These are phyloP conservation scores for Rubia occidens DNA, from an alignment of 305 asterid species.

Conservation along the genomic window DNA sequence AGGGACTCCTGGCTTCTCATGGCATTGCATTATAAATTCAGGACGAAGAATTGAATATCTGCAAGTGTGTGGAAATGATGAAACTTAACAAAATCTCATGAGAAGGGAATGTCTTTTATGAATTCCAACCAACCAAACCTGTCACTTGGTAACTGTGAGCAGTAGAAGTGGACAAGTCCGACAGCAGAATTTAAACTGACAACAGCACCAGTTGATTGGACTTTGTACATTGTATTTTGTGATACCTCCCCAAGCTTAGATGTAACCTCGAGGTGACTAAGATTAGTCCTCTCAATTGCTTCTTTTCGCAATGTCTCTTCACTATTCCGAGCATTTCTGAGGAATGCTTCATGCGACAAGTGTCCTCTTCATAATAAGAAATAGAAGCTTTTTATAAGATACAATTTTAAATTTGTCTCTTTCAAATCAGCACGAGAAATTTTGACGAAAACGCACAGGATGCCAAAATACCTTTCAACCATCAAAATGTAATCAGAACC, in stretches of 20 bases:
- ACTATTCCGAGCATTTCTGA: conserved; percentile 94
- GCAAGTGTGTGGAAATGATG: conserved; percentile 19
- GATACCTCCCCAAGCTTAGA: conserved; percentile 47
- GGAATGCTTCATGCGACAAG: conserved; percentile 74
- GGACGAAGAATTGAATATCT: conserved; percentile 98
- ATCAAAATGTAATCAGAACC: conserved; percentile 98
- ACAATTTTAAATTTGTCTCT: conserved; percentile 2
- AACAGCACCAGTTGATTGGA: conserved; percentile 97
- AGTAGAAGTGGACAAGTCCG: conserved; percentile 94
- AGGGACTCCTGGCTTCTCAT: conserved; percentile 65
- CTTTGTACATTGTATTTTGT: conserved; percentile 68
- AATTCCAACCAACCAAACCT: conserved; percentile 39
- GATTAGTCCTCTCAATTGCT: conserved; percentile 96
- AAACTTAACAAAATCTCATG: background rate
- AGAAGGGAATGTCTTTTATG: background rate
- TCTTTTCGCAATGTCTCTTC: conserved; percentile 98
- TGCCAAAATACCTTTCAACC: conserved; percentile 80
- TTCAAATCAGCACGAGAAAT: background rate
- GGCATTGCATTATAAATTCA: conserved; percentile 87
- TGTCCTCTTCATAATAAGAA: conserved; percentile 55
- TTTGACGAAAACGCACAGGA: conserved; percentile 15
- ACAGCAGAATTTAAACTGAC: conserved; percentile 99
- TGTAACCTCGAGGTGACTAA: conserved; percentile 80
- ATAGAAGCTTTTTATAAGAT: conserved; percentile 19
- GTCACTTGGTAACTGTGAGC: conserved; percentile 98